Evolutionary conservation across 768 basidiomycete species (phyloP).

Genomic region (Suillus plorans): DNA sequence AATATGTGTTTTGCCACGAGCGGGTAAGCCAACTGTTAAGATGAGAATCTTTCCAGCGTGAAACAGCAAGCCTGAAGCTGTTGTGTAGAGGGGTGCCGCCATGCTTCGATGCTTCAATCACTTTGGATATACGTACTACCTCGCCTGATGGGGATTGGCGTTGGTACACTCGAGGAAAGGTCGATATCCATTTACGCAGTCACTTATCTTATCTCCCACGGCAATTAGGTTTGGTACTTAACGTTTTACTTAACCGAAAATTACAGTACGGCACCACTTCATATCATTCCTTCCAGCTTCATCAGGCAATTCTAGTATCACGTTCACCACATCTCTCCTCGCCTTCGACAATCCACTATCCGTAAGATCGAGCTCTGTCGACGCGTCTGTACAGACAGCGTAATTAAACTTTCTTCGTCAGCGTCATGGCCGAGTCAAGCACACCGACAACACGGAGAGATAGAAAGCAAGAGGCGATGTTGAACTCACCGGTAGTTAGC

Average conservation of each 20-base stretch:
- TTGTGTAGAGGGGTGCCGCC: conserved; percentile 96
- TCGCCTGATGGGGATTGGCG: neutral
- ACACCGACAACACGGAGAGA: neutral
- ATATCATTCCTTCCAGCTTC: neutral
- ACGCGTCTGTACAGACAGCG: too few species aligned
- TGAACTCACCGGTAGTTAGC: neutral
- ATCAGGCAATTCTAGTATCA: neutral
- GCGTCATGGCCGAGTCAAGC: neutral
- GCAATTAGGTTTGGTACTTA: neutral
- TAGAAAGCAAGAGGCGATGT: neutral
- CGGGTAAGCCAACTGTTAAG: conserved; percentile 89
- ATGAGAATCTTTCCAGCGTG: conserved; percentile 96
- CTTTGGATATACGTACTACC: neutral
- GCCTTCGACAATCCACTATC: neutral
- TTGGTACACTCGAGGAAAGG: neutral
- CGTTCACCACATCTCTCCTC: neutral
- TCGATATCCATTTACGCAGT: neutral
- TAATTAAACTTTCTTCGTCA: neutral
- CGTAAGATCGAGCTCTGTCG: neutral
- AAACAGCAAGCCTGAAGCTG: conserved; percentile 81
- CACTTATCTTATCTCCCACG: conserved; percentile 6
- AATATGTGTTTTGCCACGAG: conserved; percentile 95
- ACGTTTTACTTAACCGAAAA: neutral
- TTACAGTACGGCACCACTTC: neutral
- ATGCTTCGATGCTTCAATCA: conserved; percentile 37